Percentiles rank a stretch among this genome's conserved stretches.
These are phyloP conservation scores for Kalanchoe fedtschenkoi DNA, from an alignment of 164 flowering plant species.

Conservation along the genomic window DNA sequence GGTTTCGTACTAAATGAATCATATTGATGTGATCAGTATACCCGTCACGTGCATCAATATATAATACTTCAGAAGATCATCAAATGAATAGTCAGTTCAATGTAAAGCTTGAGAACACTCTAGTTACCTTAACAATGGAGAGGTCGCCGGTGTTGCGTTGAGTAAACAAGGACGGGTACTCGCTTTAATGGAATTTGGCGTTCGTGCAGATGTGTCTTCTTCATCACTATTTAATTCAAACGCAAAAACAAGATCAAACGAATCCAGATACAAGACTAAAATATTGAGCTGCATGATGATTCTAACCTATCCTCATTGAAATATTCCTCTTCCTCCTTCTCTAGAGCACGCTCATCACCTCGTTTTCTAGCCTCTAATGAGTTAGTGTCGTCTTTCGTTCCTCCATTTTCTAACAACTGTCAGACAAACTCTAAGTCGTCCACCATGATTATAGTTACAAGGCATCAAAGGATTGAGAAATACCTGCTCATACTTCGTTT, in stretches of 20 bases:
- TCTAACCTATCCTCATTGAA: slow-evolving; percentile 96
- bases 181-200: slow-evolving; percentile 23
- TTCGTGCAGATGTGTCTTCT: slow-evolving; percentile 78
- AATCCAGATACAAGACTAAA: not conserved
- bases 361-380: slow-evolving; percentile 50
- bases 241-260: no score
- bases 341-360: slow-evolving; percentile 76
- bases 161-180: slow-evolving; percentile 29
- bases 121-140: slow-evolving; percentile 36
- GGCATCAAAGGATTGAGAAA: not conserved
- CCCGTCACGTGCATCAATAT: not conserved
- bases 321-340: slow-evolving; percentile 96
- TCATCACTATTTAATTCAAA: slow-evolving; percentile 54
- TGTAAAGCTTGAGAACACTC: not conserved
- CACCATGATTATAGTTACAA: not conserved
- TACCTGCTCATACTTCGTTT: slow-evolving; percentile 92
- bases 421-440: slow-evolving; percentile 1
- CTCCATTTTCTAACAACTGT: slow-evolving; percentile 55
- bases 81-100: not conserved
- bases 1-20: slow-evolving; percentile 33
- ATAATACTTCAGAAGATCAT: not conserved
- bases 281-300: not conserved
- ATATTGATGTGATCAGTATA: not conserved
- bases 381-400: slow-evolving; percentile 19
- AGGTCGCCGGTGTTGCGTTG: slow-evolving; percentile 44